Conservation (phyloP, 768 basidiomycete genomes). For the Russula compacta region DNA sequence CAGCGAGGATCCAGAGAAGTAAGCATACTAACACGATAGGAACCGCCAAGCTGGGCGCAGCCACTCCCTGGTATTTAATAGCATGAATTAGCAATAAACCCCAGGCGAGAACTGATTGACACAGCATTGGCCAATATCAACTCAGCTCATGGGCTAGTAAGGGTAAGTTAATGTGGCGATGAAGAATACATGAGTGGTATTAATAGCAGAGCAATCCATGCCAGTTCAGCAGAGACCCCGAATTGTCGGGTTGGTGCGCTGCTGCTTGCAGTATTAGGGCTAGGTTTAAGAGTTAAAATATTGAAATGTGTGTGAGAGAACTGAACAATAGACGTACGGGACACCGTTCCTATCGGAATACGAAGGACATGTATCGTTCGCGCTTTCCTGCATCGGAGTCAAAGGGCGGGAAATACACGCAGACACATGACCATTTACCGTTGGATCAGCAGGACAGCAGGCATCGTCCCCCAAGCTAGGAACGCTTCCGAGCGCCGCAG, state of each 20-base stretch:
- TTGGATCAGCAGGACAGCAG: slow-evolving; percentile 68
- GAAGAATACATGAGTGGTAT: not conserved
- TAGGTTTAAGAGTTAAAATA: slow-evolving; percentile 16
- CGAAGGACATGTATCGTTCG: slow-evolving; percentile 49
- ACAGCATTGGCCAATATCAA: not conserved
- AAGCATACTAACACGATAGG: not conserved
- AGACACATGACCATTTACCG: slow-evolving; percentile 30
- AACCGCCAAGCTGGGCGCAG: not conserved
- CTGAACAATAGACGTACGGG: slow-evolving; percentile 38
- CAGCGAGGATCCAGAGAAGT: slow-evolving; percentile 11
- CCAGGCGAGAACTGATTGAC: not conserved
- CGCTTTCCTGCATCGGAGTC: slow-evolving; percentile 9
- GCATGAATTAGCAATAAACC: not conserved
- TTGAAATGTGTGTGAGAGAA: not conserved
- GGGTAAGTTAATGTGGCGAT: not conserved
- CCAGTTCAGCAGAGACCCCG: not conserved
- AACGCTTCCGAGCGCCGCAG: slow-evolving; percentile 62
- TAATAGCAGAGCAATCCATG: not conserved
- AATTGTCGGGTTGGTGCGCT: not conserved
- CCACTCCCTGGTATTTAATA: not conserved
- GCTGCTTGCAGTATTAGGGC: slow-evolving; percentile 27
- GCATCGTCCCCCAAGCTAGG: slow-evolving; percentile 43
- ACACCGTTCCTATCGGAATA: slow-evolving; percentile 59
- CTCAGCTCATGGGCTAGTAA: not conserved
- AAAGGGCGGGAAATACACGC: not conserved